phyloP scores from a whole-genome alignment of 768 basidiomycete species.

The Astraeus odoratus region DNA sequence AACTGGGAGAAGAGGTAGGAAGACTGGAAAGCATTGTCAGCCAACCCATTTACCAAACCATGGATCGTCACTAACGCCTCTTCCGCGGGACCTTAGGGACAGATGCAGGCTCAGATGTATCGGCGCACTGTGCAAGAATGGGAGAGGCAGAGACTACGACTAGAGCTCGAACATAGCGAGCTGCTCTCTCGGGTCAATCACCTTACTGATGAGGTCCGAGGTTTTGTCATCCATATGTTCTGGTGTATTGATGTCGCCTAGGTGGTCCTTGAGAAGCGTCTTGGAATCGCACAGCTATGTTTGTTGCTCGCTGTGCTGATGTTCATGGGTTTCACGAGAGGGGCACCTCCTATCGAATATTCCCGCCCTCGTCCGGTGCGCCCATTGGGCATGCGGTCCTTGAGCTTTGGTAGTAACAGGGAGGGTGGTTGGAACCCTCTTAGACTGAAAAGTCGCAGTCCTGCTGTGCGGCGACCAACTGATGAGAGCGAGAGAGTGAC shows the following conservation, averaged over 20 bases:
- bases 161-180: constrained; percentile 67
- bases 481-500: constrained; percentile 10
- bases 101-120: constrained; percentile 60
- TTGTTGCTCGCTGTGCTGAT: constrained; percentile 76
- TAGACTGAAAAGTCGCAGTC: constrained; percentile 26
- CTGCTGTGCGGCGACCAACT: constrained; percentile 10
- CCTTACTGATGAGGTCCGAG: constrained; percentile 76
- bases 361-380: constrained; percentile 27
- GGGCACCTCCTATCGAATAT: constrained; percentile 35
- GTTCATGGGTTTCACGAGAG: constrained; percentile 82
- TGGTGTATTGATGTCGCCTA: constrained; percentile 26
- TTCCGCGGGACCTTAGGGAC: constrained; percentile 42
- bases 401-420: constrained; percentile 53
- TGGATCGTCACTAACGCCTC: background rate
- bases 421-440: constrained; percentile 19
- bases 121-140: constrained; percentile 60
- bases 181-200: constrained; percentile 65
- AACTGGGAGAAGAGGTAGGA: constrained; percentile 74
- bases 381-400: constrained; percentile 50
- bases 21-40: constrained; percentile 70
- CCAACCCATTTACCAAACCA: constrained; percentile 1
- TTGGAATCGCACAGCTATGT: constrained; percentile 83
- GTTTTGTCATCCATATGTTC: background rate
- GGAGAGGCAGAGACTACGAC: constrained; percentile 55
- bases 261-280: constrained; percentile 83